phyloP scores from a whole-genome alignment of 805 yeast genomes.

The Wickerhamiella nectarea region DNA sequence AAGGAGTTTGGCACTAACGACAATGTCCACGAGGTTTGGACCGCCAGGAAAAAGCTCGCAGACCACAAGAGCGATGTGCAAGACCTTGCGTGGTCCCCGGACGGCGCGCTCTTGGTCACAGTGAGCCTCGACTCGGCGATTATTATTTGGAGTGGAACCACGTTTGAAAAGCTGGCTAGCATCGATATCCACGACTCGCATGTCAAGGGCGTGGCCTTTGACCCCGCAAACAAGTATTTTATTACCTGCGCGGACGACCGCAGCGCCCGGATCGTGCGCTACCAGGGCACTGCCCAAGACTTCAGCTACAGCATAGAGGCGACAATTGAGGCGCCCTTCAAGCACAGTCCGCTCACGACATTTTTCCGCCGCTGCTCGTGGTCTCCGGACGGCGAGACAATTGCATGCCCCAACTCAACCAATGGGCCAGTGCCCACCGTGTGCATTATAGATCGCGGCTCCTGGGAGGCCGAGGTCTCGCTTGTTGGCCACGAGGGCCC shows the following conservation, averaged over 20 bases:
- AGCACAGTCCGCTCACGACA: slow-evolving; percentile 78
- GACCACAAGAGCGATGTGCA: slow-evolving; percentile 98
- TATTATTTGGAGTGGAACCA: slow-evolving; percentile 84
- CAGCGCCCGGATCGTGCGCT: slow-evolving; percentile 74
- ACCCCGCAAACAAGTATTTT: slow-evolving; percentile 95
- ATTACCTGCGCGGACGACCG: slow-evolving; percentile 96
- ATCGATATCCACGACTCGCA: slow-evolving; percentile 89
- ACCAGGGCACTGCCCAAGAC: slow-evolving; percentile 56
- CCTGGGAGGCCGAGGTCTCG: slow-evolving; percentile 51
- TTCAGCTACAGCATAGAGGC: slow-evolving; percentile 78
- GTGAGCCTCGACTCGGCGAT: slow-evolving; percentile 91
- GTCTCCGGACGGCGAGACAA: slow-evolving; percentile 64
- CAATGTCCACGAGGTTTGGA: slow-evolving; percentile 85
- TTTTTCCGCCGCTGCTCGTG: slow-evolving; percentile 64
- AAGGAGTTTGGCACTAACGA: slow-evolving; percentile 47
- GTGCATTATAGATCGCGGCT: slow-evolving; percentile 47
- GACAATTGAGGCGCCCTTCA: slow-evolving; percentile 71
- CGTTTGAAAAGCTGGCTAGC: slow-evolving; percentile 78
- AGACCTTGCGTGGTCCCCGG: slow-evolving; percentile 97
- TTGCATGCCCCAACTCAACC: slow-evolving; percentile 56
- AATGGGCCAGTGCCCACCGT: slow-evolving; percentile 53
- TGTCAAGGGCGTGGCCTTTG: slow-evolving; percentile 93
- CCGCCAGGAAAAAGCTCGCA: slow-evolving; percentile 77
- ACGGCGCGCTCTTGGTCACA: slow-evolving; percentile 74
- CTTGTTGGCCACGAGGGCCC: slow-evolving; percentile 60